Evolutionary conservation across 371 early-diverging fungal genomes (phyloP).

Genomic region (Capniomyces stellatus): DNA sequence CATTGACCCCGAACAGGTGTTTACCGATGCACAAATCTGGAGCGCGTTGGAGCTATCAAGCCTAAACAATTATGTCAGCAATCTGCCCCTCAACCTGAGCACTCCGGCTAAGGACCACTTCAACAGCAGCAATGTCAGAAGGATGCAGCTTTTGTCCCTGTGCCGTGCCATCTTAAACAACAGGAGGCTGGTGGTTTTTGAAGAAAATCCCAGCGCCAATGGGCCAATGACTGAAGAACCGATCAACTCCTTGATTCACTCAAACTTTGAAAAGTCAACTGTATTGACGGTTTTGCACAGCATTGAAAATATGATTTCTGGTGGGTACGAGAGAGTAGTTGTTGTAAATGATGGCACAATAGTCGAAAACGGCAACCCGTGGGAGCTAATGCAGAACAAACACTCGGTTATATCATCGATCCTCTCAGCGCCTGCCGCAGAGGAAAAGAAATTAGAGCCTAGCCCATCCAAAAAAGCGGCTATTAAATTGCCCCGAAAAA

Average conservation of each 20-base stretch:
- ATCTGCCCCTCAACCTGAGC: constrained; percentile 14
- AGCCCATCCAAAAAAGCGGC: too few species aligned
- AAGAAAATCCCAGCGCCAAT: constrained; percentile 14
- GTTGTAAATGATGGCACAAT: background rate
- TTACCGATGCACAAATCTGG: constrained; percentile 32
- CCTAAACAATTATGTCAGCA: constrained; percentile 17
- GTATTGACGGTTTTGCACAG: background rate
- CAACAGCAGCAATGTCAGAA: constrained; percentile 35
- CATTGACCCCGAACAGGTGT: constrained; percentile 31
- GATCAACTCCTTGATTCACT: background rate
- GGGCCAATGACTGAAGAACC: background rate
- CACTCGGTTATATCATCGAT: too few species aligned
- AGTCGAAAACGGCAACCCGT: background rate
- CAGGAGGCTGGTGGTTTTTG: constrained; percentile 35
- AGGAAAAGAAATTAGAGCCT: too few species aligned
- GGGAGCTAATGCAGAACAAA: background rate
- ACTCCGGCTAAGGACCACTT: constrained; percentile 27
- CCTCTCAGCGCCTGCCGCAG: too few species aligned
- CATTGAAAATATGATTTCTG: background rate
- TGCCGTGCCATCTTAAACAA: constrained; percentile 27
- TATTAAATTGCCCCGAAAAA: too few species aligned
- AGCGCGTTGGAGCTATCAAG: constrained; percentile 22
- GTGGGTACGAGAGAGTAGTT: background rate
- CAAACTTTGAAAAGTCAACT: background rate
- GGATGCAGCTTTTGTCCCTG: constrained; percentile 32